A percentile compares a stretch with the other conserved stretches of the same genome.
These are phyloP conservation scores for Blastobotrys robertii DNA, from an alignment of 805 yeast genomes.

Conservation along the genomic window DNA sequence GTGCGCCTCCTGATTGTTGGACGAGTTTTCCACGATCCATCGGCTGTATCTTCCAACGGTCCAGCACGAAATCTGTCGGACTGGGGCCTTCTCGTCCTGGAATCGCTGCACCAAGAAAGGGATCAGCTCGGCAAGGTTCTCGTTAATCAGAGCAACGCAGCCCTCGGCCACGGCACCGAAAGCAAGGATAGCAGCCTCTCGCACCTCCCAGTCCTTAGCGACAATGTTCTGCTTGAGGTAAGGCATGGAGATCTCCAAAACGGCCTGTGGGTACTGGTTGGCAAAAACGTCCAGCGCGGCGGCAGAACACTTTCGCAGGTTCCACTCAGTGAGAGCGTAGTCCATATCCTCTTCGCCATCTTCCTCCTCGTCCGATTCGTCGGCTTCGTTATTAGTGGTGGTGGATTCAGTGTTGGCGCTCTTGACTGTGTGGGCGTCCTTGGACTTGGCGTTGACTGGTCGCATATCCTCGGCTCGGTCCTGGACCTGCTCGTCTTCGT, in stretches of 20 bases:
- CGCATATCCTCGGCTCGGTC: conserved; percentile 83
- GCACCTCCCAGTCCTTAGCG: conserved; percentile 70
- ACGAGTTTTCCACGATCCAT: conserved; percentile 54
- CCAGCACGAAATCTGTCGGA: conserved; percentile 94
- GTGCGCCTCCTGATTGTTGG: conserved; percentile 29
- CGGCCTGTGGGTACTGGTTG: conserved; percentile 53
- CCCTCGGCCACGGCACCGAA: conserved; percentile 93
- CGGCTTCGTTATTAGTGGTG: conserved; percentile 10
- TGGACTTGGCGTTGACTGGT: conserved; percentile 68
- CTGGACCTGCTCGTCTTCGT: conserved; percentile 65
- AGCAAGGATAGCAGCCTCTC: conserved; percentile 91
- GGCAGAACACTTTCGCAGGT: conserved; percentile 85
- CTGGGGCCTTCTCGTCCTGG: conserved; percentile 67
- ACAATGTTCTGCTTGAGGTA: conserved; percentile 59
- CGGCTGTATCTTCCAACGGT: conserved; percentile 74
- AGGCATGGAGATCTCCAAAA: conserved; percentile 62
- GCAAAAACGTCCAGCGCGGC: conserved; percentile 84
- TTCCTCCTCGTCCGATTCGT: conserved; percentile 50
- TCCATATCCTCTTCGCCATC: conserved; percentile 68
- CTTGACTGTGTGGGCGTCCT: conserved; percentile 30
- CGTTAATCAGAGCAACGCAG: conserved; percentile 59
- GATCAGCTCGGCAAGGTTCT: conserved; percentile 67
- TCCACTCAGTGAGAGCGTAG: conserved; percentile 72
- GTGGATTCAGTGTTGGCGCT: conserved; percentile 11
- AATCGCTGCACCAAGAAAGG: conserved; percentile 79